Evolutionary conservation across 2,329 filamentous ascomycete genomes (phyloP), one percentile per base, ranked within the genome.

Genomic region (Alternaria arborescens): DNA sequence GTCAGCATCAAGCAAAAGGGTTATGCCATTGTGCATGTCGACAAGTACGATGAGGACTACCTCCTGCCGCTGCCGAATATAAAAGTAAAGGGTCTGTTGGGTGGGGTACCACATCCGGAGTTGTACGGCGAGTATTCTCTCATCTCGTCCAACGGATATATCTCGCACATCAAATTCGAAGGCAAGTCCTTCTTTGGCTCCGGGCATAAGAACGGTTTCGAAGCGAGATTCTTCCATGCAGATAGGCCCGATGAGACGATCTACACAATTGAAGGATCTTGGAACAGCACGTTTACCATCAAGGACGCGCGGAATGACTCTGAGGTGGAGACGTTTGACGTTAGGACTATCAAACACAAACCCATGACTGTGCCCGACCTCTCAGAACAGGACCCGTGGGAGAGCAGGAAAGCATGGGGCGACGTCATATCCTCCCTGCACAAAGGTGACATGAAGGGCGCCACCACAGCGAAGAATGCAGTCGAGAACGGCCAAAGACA

Each of bases 1-100:
- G 80, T 83, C 8, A 81, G 76, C 61, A 81, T 83, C 56, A 81
- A 81, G 66, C 81, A 83, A 59, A 82, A 79, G 42, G 82, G 82
- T 3, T 81, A 83, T 56, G 80, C 81, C 1, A 71, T 82, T 8
- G 56, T 82, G 54, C 79, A 80, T 47, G 69, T 83, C 28, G 80
- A 83, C 58, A 71, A 76, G n/a, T 80, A 73, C 55, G 67, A 80
- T 11, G 81, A 83, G 60, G 77, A 82, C 57, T 82, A 82, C 58
- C 62, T 83, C 2, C 79, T 83, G 26, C 81, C 81, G 2, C 68
- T 83, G 5, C 81, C 81, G 0, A 77, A 81, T 47, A 76, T 83
- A 14, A 81, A 81, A 57, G 79, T 83, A n/a, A 80, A 80, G 42
- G 81, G 81, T 0, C 73, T 83, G 6, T 38, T 83, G 16, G 77